Conservation (phyloP, 768 basidiomycete genomes). For the Mycena filopes region DNA sequence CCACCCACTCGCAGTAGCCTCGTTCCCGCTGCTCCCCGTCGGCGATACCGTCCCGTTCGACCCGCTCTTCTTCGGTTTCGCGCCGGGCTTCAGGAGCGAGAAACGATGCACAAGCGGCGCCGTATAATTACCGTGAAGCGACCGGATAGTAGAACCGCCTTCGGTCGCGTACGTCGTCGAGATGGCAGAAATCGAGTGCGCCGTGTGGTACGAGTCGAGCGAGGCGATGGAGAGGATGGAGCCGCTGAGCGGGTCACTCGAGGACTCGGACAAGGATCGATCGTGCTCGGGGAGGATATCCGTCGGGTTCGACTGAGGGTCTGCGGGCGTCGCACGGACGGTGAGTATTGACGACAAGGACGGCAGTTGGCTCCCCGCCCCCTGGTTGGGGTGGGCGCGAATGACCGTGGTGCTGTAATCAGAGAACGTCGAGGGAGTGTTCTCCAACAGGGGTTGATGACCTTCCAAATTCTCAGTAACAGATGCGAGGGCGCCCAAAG, state of each 20-base stretch:
- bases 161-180: constrained; percentile 76
- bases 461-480: constrained; percentile 45
- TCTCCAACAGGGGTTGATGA: constrained; percentile 65
- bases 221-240: constrained; percentile 68
- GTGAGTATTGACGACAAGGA: constrained; percentile 81
- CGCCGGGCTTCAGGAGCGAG: constrained; percentile 85
- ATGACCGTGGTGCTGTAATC: constrained; percentile 81
- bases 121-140: constrained; percentile 52
- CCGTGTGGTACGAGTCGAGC: constrained; percentile 74
- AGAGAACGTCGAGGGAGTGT: constrained; percentile 48
- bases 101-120: constrained; percentile 82
- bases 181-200: constrained; percentile 60
- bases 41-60: constrained; percentile 50
- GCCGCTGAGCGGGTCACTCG: constrained; percentile 52
- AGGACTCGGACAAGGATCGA: constrained; percentile 38
- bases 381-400: constrained; percentile 55
- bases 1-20: constrained; percentile 57
- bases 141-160: constrained; percentile 75
- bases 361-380: constrained; percentile 54
- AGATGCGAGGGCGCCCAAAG: constrained; percentile 22
- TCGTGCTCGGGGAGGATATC: constrained; percentile 50
- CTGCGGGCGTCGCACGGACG: constrained; percentile 65
- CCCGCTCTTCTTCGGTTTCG: constrained; percentile 59
- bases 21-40: constrained; percentile 39
- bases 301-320: constrained; percentile 50